Evolutionary conservation across 2,329 filamentous ascomycete species (phyloP).

Genomic region (Lecanosticta acicola): DNA sequence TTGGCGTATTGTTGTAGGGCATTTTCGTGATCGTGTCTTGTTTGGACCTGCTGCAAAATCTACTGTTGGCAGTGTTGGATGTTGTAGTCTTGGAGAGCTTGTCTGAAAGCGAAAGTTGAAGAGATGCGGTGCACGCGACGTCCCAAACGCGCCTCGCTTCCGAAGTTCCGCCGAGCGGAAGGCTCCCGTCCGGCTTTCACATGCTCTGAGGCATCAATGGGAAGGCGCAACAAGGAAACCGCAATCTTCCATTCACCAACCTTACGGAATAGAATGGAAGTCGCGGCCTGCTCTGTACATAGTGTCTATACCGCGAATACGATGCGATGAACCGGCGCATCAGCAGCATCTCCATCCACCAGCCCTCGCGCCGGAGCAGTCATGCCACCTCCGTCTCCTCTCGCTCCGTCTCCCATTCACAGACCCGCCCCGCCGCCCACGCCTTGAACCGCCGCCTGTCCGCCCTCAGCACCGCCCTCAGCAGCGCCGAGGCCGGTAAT

Average conservation of each 20-base stretch:
- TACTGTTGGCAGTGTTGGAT: background rate
- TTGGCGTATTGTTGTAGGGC: constrained; percentile 86
- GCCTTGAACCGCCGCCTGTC: constrained; percentile 61
- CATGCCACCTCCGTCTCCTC: constrained; percentile 19
- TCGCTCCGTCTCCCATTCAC: constrained; percentile 5
- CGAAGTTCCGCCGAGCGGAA: constrained; percentile 2
- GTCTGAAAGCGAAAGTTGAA: background rate
- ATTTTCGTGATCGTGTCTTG: constrained; percentile 44
- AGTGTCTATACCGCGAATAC: too few relatives aligned
- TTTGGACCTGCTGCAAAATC: background rate
- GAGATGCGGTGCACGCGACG: constrained; percentile 1
- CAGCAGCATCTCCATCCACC: constrained; percentile 31
- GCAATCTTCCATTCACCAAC: background rate
- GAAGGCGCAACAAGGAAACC: background rate
- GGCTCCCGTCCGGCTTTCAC: constrained; percentile 3
- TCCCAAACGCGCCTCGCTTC: background rate
- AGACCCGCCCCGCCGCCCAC: constrained; percentile 2
- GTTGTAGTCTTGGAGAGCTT: background rate
- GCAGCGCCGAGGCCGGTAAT: constrained; percentile 58
- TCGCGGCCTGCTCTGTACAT: background rate
- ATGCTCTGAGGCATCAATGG: constrained; percentile 4
- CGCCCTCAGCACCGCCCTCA: constrained; percentile 54
- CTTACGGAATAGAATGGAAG: background rate
- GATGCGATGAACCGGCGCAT: constrained; percentile 44
- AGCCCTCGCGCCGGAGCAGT: constrained; percentile 18